Evolutionary conservation across 1,139 yeast species (phyloP).

Genomic region (Martiniozyma asiatica): DNA sequence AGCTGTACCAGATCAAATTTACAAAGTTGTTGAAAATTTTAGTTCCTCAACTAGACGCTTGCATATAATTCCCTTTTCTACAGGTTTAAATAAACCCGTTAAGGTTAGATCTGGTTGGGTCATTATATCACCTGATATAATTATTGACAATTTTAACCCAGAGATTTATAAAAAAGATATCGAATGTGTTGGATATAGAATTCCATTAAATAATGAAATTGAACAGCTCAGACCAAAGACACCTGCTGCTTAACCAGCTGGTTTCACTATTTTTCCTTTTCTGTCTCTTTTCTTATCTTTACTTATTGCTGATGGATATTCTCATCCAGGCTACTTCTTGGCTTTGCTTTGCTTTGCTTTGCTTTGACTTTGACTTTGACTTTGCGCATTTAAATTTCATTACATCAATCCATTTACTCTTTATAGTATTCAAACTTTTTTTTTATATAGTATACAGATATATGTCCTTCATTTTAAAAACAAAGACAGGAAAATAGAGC

Average conservation of each 20-base stretch:
- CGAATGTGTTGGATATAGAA: slow-evolving; percentile 31
- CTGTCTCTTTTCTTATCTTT: background rate
- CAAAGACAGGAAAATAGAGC: too few relatives aligned
- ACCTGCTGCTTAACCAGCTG: slow-evolving; percentile 28
- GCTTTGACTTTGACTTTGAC: background rate
- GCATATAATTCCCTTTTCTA: slow-evolving; percentile 67
- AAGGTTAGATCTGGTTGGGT: slow-evolving; percentile 85
- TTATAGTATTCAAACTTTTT: too few relatives aligned
- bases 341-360: slow-evolving; percentile 2
- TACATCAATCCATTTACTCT: too few relatives aligned
- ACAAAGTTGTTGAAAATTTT: slow-evolving; percentile 82
- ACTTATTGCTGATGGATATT: background rate
- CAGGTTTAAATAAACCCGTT: slow-evolving; percentile 54
- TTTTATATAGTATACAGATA: too few relatives aligned
- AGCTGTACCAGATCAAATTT: slow-evolving; percentile 69
- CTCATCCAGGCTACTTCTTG: background rate
- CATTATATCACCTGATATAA: slow-evolving; percentile 71
- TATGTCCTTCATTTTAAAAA: too few relatives aligned
- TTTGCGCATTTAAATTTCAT: too few relatives aligned
- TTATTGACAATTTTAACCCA: slow-evolving; percentile 58
- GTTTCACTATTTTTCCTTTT: too few relatives aligned
- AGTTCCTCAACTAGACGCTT: slow-evolving; percentile 70
- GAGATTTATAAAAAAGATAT: slow-evolving; percentile 31
- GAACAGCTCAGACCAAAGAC: slow-evolving; percentile 78
- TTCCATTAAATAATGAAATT: slow-evolving; percentile 62